These are phyloP conservation scores for Hexamita inflata DNA, from an alignment of 208 protist species.

Conservation along the genomic window DNA sequence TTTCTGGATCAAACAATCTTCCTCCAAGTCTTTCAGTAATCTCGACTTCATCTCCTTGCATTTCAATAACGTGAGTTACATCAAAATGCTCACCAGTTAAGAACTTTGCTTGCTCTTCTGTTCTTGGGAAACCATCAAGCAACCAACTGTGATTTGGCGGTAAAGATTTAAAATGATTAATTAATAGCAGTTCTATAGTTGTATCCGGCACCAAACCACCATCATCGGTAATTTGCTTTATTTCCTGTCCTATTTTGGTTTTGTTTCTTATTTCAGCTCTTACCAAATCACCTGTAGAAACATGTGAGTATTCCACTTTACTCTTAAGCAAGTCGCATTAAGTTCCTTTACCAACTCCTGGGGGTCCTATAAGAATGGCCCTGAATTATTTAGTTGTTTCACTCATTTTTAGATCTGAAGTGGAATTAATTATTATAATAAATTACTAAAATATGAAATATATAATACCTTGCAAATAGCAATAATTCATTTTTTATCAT, in stretches of 20 bases:
- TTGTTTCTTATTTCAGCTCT: slow-evolving; percentile 42
- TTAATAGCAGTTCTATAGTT: slow-evolving; percentile 57
- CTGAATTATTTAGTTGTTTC: no score
- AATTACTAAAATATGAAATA: no score
- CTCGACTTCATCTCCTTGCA: slow-evolving; percentile 41
- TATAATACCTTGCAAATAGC: no score
- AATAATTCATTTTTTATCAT: no score
- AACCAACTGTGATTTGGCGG: slow-evolving; percentile 50
- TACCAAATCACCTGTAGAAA: slow-evolving; percentile 61
- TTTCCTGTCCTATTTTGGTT: slow-evolving; percentile 49
- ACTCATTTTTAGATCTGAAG: no score
- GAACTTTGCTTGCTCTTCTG: slow-evolving; percentile 37
- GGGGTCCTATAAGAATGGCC: slow-evolving; percentile 54
- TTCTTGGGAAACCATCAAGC: slow-evolving; percentile 55
- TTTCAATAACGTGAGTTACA: slow-evolving; percentile 31
- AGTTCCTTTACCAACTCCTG: slow-evolving; percentile 70
- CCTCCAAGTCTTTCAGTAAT: slow-evolving; percentile 38
- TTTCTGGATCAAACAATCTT: slow-evolving; percentile 39
- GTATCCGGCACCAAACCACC: slow-evolving; percentile 59
- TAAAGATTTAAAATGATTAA: slow-evolving; percentile 33
- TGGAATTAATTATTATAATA: no score
- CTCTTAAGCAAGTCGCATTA: slow-evolving; percentile 59
- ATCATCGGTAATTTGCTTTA: slow-evolving; percentile 53
- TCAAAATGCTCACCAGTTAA: no score
- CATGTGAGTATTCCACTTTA: slow-evolving; percentile 61